Conservation (phyloP, 345 rosid species). For the Lepidium africanum region DNA sequence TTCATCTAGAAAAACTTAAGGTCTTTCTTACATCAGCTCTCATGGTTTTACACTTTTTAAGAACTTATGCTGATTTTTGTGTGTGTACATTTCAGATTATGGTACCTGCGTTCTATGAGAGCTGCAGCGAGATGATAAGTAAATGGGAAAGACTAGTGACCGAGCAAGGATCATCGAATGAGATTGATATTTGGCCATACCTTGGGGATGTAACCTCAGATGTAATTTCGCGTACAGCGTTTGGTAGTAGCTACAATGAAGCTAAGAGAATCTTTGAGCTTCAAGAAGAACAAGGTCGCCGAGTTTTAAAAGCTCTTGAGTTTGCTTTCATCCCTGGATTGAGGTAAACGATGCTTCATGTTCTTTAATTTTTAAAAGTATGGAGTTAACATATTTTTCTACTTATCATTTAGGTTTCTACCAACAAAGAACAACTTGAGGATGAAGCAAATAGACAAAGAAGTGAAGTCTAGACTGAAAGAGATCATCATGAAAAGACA, state of each 20-base stretch:
- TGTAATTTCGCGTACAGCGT: constrained; percentile 44
- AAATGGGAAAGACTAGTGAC: constrained; percentile 28
- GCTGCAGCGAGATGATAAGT: constrained; percentile 26
- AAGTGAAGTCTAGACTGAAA: constrained; percentile 22
- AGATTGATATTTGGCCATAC: constrained; percentile 34
- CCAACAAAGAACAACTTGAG: constrained; percentile 32
- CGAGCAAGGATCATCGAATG: constrained; percentile 9
- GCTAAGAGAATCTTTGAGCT: constrained; percentile 58
- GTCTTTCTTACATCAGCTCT: neutral
- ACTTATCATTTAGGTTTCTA: constrained; percentile 25
- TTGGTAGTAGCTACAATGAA: constrained; percentile 68
- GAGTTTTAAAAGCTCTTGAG: constrained; percentile 24
- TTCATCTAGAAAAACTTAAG: constrained; percentile 39
- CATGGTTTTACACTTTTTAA: constrained; percentile 10
- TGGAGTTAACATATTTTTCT: neutral
- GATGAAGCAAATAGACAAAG: constrained; percentile 24
- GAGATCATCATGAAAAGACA: constrained; percentile 33
- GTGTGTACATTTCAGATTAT: neutral
- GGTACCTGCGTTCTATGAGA: constrained; percentile 30
- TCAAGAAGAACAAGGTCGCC: constrained; percentile 35
- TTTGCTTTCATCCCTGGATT: constrained; percentile 47
- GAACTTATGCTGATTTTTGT: neutral
- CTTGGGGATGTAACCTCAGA: constrained; percentile 30
- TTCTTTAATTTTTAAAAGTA: neutral
- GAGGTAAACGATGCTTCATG: constrained; percentile 30